phyloP scores from a whole-genome alignment of 2,329 filamentous ascomycete genomes.

The Talaromyces rugulosus region DNA sequence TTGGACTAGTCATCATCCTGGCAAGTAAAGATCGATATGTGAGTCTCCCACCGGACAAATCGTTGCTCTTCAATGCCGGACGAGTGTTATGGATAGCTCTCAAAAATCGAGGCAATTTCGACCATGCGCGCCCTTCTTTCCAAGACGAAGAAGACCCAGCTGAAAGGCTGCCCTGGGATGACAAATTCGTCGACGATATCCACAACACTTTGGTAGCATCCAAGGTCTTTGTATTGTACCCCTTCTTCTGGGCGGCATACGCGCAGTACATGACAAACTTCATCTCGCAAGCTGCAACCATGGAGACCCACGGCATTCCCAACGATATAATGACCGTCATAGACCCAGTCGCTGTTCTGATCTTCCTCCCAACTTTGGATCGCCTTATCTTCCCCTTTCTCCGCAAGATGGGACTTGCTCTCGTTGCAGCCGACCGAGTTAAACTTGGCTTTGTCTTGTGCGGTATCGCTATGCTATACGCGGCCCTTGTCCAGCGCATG shows the following conservation, averaged over 20 bases:
- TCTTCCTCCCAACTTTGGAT: conserved; percentile 54
- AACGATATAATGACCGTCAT: conserved; percentile 55
- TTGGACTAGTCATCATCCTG: not conserved
- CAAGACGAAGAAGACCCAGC: conserved; percentile 17
- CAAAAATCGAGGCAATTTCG: not conserved
- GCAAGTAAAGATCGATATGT: conserved; percentile 1
- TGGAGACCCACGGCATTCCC: conserved; percentile 50
- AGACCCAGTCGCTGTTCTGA: conserved; percentile 50
- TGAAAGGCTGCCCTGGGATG: conserved; percentile 48
- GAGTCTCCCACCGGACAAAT: not conserved
- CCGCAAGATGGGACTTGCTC: conserved; percentile 43
- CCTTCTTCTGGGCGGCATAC: conserved; percentile 13
- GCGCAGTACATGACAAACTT: conserved; percentile 1
- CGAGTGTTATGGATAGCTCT: not conserved
- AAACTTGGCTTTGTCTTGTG: conserved; percentile 48
- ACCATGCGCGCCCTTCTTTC: not conserved
- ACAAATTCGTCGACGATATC: conserved; percentile 33
- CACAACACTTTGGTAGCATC: conserved; percentile 27
- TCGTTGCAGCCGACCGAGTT: conserved; percentile 54
- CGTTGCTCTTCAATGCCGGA: not conserved
- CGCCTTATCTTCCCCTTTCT: conserved; percentile 50
- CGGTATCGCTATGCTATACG: conserved; percentile 46
- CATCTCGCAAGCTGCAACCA: conserved; percentile 49
- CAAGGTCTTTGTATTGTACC: conserved; percentile 33
- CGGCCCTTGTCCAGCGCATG: conserved; percentile 47